Base-by-base conservation (phyloP, 2,329 filamentous ascomycete genomes). In the Aspergillus costaricaensis region DNA sequence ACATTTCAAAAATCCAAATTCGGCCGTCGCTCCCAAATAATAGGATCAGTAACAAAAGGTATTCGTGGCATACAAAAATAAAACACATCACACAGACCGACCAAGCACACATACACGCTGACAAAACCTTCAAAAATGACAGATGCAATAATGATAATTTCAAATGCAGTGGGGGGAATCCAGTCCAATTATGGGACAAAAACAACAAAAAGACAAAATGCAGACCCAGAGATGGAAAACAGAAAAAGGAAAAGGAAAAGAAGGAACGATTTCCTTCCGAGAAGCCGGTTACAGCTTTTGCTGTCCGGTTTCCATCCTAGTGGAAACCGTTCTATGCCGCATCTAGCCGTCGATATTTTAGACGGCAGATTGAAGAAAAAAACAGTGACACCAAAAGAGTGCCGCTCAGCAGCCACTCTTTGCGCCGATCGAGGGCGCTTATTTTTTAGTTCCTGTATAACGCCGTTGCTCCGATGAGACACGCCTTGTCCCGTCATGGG, bases 351-450 rank as follows among this genome's bases (percentile, higher is more conserved):
- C 62, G 27, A 30, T 56, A 63, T 39, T 53, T 54, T 2, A 39
- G 60, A 61, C 60, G 56, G 60, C 21, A 48, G 41, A 53, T 9
- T 48, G 21, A 39, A 52, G 52, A 48, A n/a, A 38, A 50, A 55
- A 23, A 3, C 51, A 44, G 12, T 53, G 44, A 58, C 56, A 44
- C 23, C 55, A 55, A 30, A 27, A 54, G 58, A 59, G 60, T 57
- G 56, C 60, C 50, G 63, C 57, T 36, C 62, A 63, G 66, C 60
- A 61, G 65, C 52, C 58, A 60, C 57, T 50, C 54, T 47, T 54
- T 23, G 44, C 27, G 44, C 47, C 41, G 39, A 19, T 12, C 21
- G 21, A 36, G 43, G 52, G 43, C 23, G 36, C 54, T n/a, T 43
- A 41, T 50, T 54, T 57, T 50, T 54, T 56, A 36, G 32, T 36